A percentile compares a stretch with the other conserved stretches of the same genome.
Evolutionary conservation across 2,329 filamentous ascomycete genomes (phyloP).

Genomic region (Scleromitrula shiraiana): DNA sequence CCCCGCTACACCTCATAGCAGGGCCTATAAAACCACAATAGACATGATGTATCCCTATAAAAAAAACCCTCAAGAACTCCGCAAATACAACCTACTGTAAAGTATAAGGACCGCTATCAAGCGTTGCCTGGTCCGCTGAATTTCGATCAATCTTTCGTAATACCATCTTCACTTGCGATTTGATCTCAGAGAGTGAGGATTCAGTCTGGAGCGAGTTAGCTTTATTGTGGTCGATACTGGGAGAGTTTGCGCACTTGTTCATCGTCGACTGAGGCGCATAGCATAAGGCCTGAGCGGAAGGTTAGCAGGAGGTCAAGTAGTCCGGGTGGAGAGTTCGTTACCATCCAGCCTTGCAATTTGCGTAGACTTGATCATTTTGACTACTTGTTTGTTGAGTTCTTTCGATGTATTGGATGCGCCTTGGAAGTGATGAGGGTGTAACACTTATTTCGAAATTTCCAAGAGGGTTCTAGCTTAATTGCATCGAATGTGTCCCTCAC

Average conservation of each 20-base stretch:
- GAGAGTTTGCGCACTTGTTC: conserved; percentile 50
- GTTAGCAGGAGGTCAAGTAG: conserved; percentile 4
- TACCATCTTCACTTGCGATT: conserved; percentile 83
- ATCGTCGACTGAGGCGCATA: conserved; percentile 92
- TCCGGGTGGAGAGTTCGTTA: conserved; percentile 31
- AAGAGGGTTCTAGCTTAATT: too few species aligned
- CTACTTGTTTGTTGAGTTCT: conserved; percentile 3
- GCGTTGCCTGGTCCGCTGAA: conserved; percentile 82
- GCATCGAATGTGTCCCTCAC: too few species aligned
- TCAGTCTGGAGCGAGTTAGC: conserved; percentile 45
- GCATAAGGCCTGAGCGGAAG: conserved; percentile 65
- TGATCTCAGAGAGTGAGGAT: conserved; percentile 74
- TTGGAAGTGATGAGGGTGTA: too few species aligned
- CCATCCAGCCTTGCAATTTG: conserved; percentile 92
- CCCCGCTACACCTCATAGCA: not conserved
- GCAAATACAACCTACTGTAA: conserved; percentile 59
- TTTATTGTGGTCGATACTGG: not conserved
- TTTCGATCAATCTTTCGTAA: conserved; percentile 82
- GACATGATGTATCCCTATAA: not conserved
- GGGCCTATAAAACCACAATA: not conserved
- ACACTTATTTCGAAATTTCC: too few species aligned
- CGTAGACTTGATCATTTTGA: conserved; percentile 68
- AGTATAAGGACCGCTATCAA: conserved; percentile 75
- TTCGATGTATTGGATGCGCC: not conserved
- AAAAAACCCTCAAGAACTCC: too few species aligned